Evolutionary conservation across 1,284 basidiomycete species (phyloP), one percentile per base, ranked within the genome.

Genomic region (Marasmius tenuissimus): DNA sequence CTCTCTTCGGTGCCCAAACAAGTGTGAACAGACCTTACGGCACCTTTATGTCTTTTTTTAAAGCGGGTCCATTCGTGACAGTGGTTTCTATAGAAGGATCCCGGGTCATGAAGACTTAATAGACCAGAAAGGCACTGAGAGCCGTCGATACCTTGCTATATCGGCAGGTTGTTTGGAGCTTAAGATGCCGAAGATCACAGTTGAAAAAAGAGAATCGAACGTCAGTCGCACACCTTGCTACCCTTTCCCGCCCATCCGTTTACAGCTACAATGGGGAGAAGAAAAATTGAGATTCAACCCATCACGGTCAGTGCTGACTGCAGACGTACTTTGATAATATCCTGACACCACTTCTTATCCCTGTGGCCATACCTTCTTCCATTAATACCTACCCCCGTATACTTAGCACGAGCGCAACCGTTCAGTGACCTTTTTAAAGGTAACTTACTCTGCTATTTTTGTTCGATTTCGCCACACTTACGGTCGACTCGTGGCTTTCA

Each of bases 271-370:
- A 93, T 94, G 93, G 93, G 93, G 63, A 81, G 93, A 72, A 81
- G 93, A 79, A 95, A 95, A 83, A 95, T 95, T 72, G 91, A 92
- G 76, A 95, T 95, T 63, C 88, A 91, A 70, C 93, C 93, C 65
- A 94, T 95, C 70, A 85, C 86, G 38, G 89, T 91, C 68, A 70
- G 87, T 81, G 64, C 18, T 4, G 1, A 16, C 34, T 7, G 48
- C 38, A 55, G 35, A 52, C 59, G 66, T 69, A 66, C 61, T 61
- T 63, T 58, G 39, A 64, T 66, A 58, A 18, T 49, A 54, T 58
- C 49, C 47, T 49, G 37, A 57, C 38, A 42, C 51, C 56, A 18
- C 66, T 63, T 61, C 57, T 63, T 55, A 68, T 69, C 57, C 57
- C 63, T 64, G 59, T 53, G 58, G 58, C 59, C 62, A 62, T 66